phyloP scores from a whole-genome alignment of 768 basidiomycete genomes.

The Cyathus striatus region DNA sequence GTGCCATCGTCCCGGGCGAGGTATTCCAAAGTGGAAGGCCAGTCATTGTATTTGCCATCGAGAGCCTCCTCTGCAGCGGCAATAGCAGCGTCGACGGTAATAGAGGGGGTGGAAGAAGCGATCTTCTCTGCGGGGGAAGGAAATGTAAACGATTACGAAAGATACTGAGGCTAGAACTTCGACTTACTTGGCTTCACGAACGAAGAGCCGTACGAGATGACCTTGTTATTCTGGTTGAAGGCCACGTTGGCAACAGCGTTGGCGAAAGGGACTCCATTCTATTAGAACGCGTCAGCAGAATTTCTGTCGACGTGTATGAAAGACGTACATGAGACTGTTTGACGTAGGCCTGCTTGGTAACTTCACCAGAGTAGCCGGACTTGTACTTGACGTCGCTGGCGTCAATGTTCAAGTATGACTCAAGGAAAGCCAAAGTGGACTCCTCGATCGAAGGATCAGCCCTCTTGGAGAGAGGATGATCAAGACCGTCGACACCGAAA shows the following conservation, averaged over 20 bases:
- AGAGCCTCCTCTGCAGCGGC: slow-evolving; percentile 29
- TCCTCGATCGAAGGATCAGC: slow-evolving; percentile 14
- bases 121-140: slow-evolving; percentile 13
- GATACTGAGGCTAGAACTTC: slow-evolving; percentile 42
- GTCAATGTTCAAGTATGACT: slow-evolving; percentile 16
- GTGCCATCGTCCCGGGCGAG: slow-evolving; percentile 32
- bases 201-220: slow-evolving; percentile 25
- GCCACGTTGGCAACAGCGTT: slow-evolving; percentile 32
- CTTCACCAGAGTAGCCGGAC: slow-evolving; percentile 19
- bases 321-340: slow-evolving; percentile 19
- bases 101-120: slow-evolving; percentile 29
- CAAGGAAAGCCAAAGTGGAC: slow-evolving; percentile 18
- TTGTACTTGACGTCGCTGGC: slow-evolving; percentile 14
- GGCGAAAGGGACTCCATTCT: slow-evolving; percentile 26
- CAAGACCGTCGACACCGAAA: slow-evolving; percentile 22
- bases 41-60: slow-evolving; percentile 33
- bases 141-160: slow-evolving; percentile 35
- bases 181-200: slow-evolving; percentile 20
- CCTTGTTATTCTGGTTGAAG: slow-evolving; percentile 17
- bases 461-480: slow-evolving; percentile 22
- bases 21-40: slow-evolving; percentile 33
- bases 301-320: neutral
- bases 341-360: slow-evolving; percentile 20
- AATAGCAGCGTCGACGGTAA: slow-evolving; percentile 29
- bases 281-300: slow-evolving; percentile 1